Percentiles rank a stretch among this genome's conserved stretches.
Evolutionary conservation across 768 basidiomycete genomes (phyloP).

Genomic region (Mycena kentingensis): DNA sequence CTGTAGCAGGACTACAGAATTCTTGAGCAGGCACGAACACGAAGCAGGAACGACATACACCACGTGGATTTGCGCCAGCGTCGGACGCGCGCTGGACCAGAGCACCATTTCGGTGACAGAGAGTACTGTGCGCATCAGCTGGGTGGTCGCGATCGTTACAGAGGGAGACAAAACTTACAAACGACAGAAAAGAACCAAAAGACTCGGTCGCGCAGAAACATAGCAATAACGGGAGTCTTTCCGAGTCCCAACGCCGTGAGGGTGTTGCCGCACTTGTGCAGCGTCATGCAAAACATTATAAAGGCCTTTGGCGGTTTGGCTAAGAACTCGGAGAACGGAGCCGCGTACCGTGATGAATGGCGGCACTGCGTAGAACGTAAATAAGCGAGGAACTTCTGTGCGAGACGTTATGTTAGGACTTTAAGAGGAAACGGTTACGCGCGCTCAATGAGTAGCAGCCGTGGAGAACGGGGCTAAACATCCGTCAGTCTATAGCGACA

Average conservation of each 20-base stretch:
- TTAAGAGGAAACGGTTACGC: not conserved
- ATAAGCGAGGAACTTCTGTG: conserved; percentile 12
- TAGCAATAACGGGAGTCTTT: conserved; percentile 1
- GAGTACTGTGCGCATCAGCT: not conserved
- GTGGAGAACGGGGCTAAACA: not conserved
- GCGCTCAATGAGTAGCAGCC: conserved; percentile 13
- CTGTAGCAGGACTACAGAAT: conserved; percentile 1
- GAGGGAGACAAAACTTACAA: not conserved
- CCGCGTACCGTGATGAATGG: conserved; percentile 5
- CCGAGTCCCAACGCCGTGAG: not conserved
- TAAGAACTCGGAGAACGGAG: no score
- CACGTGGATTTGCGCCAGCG: conserved; percentile 8
- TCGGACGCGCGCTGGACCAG: conserved; percentile 7
- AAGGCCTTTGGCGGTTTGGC: not conserved
- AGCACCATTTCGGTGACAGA: conserved; percentile 4
- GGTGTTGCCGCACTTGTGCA: conserved; percentile 5
- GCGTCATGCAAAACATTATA: conserved; percentile 7
- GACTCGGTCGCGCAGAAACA: conserved; percentile 11
- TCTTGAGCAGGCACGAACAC: not conserved
- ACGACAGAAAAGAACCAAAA: conserved; percentile 13
- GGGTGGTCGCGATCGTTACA: no score
- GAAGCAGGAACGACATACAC: not conserved
- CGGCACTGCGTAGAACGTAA: conserved; percentile 8
- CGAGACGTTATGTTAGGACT: not conserved
- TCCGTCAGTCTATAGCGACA: not conserved